A percentile compares a stretch with the other conserved stretches of the same genome.
Conservation (phyloP, 78 protist genomes). For the Andalucia godoyi region DNA sequence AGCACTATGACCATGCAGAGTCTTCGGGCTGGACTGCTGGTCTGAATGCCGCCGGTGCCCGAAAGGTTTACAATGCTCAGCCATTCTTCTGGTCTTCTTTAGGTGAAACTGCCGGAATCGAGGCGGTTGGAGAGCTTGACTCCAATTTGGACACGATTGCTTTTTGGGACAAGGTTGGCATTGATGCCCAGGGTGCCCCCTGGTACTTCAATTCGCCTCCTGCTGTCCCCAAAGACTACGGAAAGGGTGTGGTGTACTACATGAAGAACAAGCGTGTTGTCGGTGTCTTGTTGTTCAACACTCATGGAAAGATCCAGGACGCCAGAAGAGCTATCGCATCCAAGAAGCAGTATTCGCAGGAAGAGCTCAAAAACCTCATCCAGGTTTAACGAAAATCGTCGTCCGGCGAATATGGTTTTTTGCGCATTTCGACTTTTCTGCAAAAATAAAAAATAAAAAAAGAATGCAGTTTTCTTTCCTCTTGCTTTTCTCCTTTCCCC, state of each 20-base stretch:
- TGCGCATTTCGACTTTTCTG: too few relatives aligned
- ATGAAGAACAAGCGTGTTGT: conserved; percentile 23
- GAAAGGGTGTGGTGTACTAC: conserved; percentile 56
- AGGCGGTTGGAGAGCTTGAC: conserved; percentile 44
- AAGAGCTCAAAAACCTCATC: too few relatives aligned
- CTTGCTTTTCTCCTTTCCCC: too few relatives aligned
- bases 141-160: conserved; percentile 19
- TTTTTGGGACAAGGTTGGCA: conserved; percentile 20
- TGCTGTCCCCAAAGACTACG: not conserved
- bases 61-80: conserved; percentile 22
- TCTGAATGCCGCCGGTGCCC: conserved; percentile 32
- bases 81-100: conserved; percentile 32
- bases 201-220: not conserved
- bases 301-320: conserved; percentile 7
- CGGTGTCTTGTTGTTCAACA: conserved; percentile 41
- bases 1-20: conserved; percentile 76
- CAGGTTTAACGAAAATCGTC: too few relatives aligned
- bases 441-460: too few relatives aligned
- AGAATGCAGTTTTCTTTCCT: too few relatives aligned
- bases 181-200: not conserved
- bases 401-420: too few relatives aligned
- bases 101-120: conserved; percentile 17
- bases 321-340: conserved; percentile 10
- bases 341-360: not conserved
- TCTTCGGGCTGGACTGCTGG: conserved; percentile 34